phyloP scores from a whole-genome alignment of 1,139 yeast genomes.

The Hanseniaspora sp. region DNA sequence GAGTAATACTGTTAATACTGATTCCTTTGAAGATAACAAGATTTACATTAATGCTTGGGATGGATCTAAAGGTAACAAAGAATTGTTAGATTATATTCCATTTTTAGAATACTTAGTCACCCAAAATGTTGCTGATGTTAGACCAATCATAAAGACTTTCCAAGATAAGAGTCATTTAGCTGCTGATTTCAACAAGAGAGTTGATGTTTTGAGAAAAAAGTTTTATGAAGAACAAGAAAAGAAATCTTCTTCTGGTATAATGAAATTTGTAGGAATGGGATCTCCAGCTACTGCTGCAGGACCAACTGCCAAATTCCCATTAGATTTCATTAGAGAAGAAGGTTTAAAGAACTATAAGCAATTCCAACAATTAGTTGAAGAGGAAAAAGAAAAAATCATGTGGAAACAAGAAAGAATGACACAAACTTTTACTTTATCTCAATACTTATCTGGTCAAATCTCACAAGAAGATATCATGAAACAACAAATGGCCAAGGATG shows the following conservation, averaged over 20 bases:
- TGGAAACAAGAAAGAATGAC: conserved; percentile 75
- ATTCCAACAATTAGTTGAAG: conserved; percentile 71
- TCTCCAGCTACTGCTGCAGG: conserved; percentile 39
- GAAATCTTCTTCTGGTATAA: conserved; percentile 40
- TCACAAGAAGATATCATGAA: conserved; percentile 75
- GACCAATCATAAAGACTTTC: conserved; percentile 73
- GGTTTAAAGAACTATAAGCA: conserved; percentile 83
- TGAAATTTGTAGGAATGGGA: conserved; percentile 53
- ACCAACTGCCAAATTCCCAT: conserved; percentile 53
- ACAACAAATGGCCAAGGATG: conserved; percentile 41
- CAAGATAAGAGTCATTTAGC: conserved; percentile 48
- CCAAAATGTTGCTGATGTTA: conserved; percentile 78
- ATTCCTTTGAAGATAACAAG: conserved; percentile 87
- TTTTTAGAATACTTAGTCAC: conserved; percentile 91
- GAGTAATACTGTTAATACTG: conserved; percentile 57
- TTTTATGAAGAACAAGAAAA: conserved; percentile 59
- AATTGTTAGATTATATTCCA: conserved; percentile 69
- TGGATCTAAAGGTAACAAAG: conserved; percentile 56
- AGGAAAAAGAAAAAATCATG: conserved; percentile 77
- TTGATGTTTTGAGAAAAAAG: conserved; percentile 55
- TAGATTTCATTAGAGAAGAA: conserved; percentile 81
- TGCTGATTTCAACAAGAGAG: conserved; percentile 75
- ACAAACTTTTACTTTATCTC: conserved; percentile 67
- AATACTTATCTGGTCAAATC: conserved; percentile 71
- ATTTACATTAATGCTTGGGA: conserved; percentile 75